Evolutionary conservation across 2,329 filamentous ascomycete species (phyloP).

Genomic region (Fusarium duplospermum): DNA sequence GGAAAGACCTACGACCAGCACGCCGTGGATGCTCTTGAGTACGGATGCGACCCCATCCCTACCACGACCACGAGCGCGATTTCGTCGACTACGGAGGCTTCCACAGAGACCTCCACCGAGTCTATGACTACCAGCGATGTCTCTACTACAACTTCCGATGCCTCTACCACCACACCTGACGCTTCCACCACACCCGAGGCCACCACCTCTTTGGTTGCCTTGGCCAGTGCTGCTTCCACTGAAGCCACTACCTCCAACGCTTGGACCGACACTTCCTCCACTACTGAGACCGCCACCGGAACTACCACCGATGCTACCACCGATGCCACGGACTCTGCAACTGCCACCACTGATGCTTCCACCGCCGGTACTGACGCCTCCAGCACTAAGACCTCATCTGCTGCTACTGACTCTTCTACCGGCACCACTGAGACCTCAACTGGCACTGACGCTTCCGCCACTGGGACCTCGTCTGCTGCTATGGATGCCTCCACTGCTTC

Average conservation of each 20-base stretch:
- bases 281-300: slow-evolving; percentile 28
- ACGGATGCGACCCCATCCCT: slow-evolving; percentile 49
- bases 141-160: slow-evolving; percentile 2
- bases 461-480: slow-evolving; percentile 1
- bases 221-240: slow-evolving; percentile 7
- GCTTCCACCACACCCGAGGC: slow-evolving; percentile 1
- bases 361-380: neutral
- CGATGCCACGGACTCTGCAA: neutral
- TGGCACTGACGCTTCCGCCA: slow-evolving; percentile 5
- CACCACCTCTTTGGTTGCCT: slow-evolving; percentile 4
- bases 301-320: slow-evolving; percentile 23
- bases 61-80: slow-evolving; percentile 37
- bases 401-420: neutral
- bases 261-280: neutral
- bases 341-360: neutral
- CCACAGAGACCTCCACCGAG: slow-evolving; percentile 10
- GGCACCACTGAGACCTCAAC: slow-evolving; percentile 3
- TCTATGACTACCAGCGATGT: slow-evolving; percentile 15
- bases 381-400: slow-evolving; percentile 27
- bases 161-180: neutral
- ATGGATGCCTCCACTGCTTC: neutral
- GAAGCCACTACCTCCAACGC: neutral
- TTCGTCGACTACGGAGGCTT: slow-evolving; percentile 17
- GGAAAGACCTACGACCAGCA: slow-evolving; percentile 53
- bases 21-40: slow-evolving; percentile 51